Evolutionary conservation across 2,329 filamentous ascomycete genomes (phyloP), one percentile per base, ranked within the genome.

Genomic region (Talaromyces sp.): DNA sequence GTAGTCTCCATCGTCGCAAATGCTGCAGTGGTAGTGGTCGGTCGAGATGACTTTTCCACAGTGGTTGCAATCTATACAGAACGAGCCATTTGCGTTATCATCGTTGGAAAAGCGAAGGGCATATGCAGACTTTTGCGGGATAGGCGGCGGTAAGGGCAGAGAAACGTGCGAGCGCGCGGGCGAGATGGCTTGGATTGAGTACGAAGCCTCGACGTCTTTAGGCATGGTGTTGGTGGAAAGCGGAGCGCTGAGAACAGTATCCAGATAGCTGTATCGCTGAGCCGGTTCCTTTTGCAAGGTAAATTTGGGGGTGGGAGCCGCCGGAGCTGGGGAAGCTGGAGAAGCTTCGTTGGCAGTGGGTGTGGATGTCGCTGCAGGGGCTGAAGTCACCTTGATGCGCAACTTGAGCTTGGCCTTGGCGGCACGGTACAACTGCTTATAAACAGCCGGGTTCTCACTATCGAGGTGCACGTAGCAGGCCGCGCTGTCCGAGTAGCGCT

Each of bases 321-420:
- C 43, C 3, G 32, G 41, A n/a, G 55, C 24, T 58, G 50, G 21
- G 6, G 55, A 24, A 2, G 35, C 27, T n/a, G 51, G 5, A 4
- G 13, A 13, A 35, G 32, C 29, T 8, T 31, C 29, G 29, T 2
- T 8, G 10, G 29, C 29, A 2, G 29, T 9, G 29, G 9, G 1
- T 35, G 32, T 4, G n/a, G n/a, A n/a, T 35, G 29, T 21, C 14
- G 53, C 9, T 19, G 57, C 77, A 5, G 43, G 60, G 53, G 43
- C 72, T 35, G 82, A 69, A 17, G 85, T 88, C 41, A 90, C 88
- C 66, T 87, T 90, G 62, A 99, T 85, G 77, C 95, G 93, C 68
- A 99, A 87, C 87, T 98, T 99, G 66, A 93, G 87, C 83, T 99
- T 99, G 41, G 95, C 95, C 81, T 97, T 99, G 65, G 95, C 95